A percentile compares a stretch with the other conserved stretches of the same genome.
Evolutionary conservation across 2,329 filamentous ascomycete species (phyloP).

Genomic region (Aureobasidium sp.): DNA sequence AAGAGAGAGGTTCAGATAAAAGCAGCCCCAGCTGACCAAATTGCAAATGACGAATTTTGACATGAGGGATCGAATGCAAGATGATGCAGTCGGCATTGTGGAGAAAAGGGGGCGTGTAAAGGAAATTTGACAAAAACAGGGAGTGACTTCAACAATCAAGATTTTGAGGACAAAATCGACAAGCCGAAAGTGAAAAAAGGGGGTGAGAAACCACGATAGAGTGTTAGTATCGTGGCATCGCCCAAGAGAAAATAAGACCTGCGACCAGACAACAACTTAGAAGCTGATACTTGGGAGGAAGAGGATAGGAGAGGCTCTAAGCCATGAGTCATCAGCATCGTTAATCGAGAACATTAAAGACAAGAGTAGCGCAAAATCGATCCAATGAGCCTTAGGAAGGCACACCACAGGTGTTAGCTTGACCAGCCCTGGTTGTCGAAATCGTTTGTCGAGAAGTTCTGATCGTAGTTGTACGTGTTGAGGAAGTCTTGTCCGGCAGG

Average conservation of each 20-base stretch:
- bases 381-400: not conserved
- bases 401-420: conserved; percentile 16
- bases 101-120: not conserved
- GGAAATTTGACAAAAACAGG: not conserved
- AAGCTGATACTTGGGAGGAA: not conserved
- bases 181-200: not conserved
- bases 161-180: not conserved
- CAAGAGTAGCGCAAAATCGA: not conserved
- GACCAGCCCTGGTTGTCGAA: conserved; percentile 17
- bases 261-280: not conserved
- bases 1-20: not conserved
- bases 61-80: not conserved
- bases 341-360: conserved; percentile 4
- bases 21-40: not conserved
- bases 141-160: conserved; percentile 1
- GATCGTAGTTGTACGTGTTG: conserved; percentile 22
- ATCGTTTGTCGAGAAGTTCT: conserved; percentile 23
- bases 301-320: conserved; percentile 10
- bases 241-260: not conserved
- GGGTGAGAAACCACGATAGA: not conserved
- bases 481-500: conserved; percentile 25
- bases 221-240: not conserved
- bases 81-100: not conserved
- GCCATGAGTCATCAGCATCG: conserved; percentile 11
- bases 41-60: not conserved